Percentiles rank a stretch among this genome's conserved stretches.
phyloP scores from a whole-genome alignment of 192 early-diverging fungal genomes.

The Linnemannia schmuckeri region DNA sequence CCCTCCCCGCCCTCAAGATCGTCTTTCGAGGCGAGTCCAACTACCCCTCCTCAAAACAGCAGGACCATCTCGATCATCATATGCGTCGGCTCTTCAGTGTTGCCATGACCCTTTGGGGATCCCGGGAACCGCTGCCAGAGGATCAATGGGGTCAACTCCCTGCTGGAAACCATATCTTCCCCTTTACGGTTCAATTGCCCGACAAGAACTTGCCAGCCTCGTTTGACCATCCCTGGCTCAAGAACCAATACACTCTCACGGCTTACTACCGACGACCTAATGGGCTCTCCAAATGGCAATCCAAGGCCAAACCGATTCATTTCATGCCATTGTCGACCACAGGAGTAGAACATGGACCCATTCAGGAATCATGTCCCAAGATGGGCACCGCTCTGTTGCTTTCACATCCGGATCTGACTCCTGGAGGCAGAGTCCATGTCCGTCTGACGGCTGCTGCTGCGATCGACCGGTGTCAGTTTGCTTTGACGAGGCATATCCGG shows the following conservation, averaged over 20 bases:
- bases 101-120: conserved; percentile 55
- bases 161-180: conserved; percentile 53
- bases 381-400: conserved; percentile 51
- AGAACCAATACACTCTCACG: conserved; percentile 55
- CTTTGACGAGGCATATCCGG: conserved; percentile 48
- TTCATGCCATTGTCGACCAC: conserved; percentile 54
- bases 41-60: conserved; percentile 52
- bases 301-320: conserved; percentile 52
- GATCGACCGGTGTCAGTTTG: conserved; percentile 52
- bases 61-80: conserved; percentile 54
- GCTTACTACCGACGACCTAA: conserved; percentile 55
- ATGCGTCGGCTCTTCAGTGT: conserved; percentile 53
- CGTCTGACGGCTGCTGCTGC: conserved; percentile 46
- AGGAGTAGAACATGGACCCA: conserved; percentile 51
- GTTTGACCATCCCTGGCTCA: conserved; percentile 58
- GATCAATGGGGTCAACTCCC: conserved; percentile 51
- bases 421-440: conserved; percentile 50
- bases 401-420: conserved; percentile 44
- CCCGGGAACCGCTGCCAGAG: conserved; percentile 40
- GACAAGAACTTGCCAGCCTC: conserved; percentile 56
- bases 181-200: conserved; percentile 53
- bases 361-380: conserved; percentile 52
- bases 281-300: conserved; percentile 55
- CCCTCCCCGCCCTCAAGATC: conserved; percentile 52
- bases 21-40: conserved; percentile 55